Percentiles rank a stretch among this genome's conserved stretches.
phyloP scores from a whole-genome alignment of 495 filamentous ascomycete species.

The Eremomyces bilateralis region DNA sequence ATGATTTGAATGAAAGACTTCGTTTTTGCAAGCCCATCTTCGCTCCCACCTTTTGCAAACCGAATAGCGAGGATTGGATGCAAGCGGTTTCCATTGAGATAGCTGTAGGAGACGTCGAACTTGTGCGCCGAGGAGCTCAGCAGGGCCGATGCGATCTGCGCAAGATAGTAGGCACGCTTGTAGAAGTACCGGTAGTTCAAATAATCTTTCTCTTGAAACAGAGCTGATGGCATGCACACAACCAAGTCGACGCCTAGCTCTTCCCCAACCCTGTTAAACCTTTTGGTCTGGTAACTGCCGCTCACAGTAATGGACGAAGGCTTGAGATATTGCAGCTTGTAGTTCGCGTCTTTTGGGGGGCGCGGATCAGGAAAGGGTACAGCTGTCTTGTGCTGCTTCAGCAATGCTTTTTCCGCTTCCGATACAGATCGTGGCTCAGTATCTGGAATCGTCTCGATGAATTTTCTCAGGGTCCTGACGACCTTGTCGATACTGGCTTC shows the following conservation, averaged over 20 bases:
- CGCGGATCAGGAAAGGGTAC: slow-evolving; percentile 68
- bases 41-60: neutral
- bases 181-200: slow-evolving; percentile 85
- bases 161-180: slow-evolving; percentile 80
- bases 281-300: slow-evolving; percentile 68
- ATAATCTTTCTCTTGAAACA: slow-evolving; percentile 91
- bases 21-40: slow-evolving; percentile 13
- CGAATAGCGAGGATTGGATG: slow-evolving; percentile 49
- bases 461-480: slow-evolving; percentile 46
- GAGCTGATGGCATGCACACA: slow-evolving; percentile 52
- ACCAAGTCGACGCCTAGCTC: slow-evolving; percentile 53
- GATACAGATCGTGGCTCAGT: slow-evolving; percentile 29
- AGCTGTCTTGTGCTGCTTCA: slow-evolving; percentile 37
- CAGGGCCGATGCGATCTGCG: slow-evolving; percentile 48
- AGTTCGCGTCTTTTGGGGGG: slow-evolving; percentile 49
- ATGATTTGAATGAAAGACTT: slow-evolving; percentile 55
- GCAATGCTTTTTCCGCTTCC: slow-evolving; percentile 45
- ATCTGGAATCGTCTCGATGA: slow-evolving; percentile 50
- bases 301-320: slow-evolving; percentile 68
- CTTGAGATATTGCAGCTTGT: slow-evolving; percentile 54
- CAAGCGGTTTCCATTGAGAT: slow-evolving; percentile 55
- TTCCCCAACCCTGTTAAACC: slow-evolving; percentile 36
- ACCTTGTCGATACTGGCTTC: slow-evolving; percentile 42
- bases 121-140: slow-evolving; percentile 33
- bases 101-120: slow-evolving; percentile 37